Evolutionary conservation across 2,329 filamentous ascomycete genomes (phyloP), one percentile per base, ranked within the genome.

Genomic region (Nemania sp.): DNA sequence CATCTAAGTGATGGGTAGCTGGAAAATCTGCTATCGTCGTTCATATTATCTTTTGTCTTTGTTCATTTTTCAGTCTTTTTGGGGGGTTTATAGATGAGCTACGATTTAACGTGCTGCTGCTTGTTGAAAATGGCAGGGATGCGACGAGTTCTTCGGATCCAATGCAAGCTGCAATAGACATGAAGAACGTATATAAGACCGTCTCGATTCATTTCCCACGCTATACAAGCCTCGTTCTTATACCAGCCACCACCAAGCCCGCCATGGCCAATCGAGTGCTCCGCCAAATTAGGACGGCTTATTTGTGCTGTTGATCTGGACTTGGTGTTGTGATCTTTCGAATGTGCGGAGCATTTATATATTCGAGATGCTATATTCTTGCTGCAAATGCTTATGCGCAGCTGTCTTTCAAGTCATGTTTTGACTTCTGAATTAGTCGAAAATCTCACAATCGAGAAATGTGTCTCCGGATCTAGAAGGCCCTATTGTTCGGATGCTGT

Each of bases 401-500:
- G 12, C 26, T 28, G 26, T 28, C 12, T 12, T 28, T 28, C 26
- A 28, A 28, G 7, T 7, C 23, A n/a, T n/a, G n/a, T n/a, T n/a
- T n/a, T n/a, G n/a, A n/a, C n/a, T n/a, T n/a, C n/a, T n/a, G n/a
- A n/a, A n/a, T n/a, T n/a, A n/a, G n/a, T n/a, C n/a, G n/a, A n/a
- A n/a, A n/a, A n/a, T n/a, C n/a, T n/a, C n/a, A n/a, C n/a, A n/a
- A n/a, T n/a, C n/a, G n/a, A n/a, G n/a, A n/a, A n/a, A n/a, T 28
- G 28, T 31, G 28, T 14, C 3, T 9, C 9, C 26, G 26, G 12
- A 6, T 6, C 28, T 31, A 31, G 39, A 65, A 67, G 41, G 53
- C 55, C 47, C 62, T 60, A 40, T 43, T 60, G 24, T 52, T 46
- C 26, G 33, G 52, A 52, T 58, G 61, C 36, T 56, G 55, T 40